A percentile compares a stretch with the other conserved stretches of the same genome.
These are phyloP conservation scores for Lodderomyces metapsilosis DNA, from an alignment of 1,139 yeast genomes.

Conservation along the genomic window DNA sequence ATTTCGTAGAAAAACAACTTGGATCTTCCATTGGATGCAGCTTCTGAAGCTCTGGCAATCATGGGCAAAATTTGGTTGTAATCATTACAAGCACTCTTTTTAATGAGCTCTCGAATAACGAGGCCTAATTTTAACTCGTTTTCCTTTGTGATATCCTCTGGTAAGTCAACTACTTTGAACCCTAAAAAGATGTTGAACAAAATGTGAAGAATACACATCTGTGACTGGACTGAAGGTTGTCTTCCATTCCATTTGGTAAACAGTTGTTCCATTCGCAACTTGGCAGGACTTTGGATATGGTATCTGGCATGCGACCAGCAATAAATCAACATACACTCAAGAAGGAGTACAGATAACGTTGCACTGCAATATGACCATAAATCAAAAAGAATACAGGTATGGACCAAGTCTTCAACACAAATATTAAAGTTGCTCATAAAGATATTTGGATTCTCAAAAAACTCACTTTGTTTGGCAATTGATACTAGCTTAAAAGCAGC, in stretches of 20 bases:
- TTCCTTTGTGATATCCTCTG: conserved; percentile 9
- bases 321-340: conserved; percentile 35
- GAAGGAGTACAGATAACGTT: conserved; percentile 17
- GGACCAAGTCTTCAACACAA: conserved; percentile 34
- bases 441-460: conserved; percentile 27
- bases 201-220: conserved; percentile 29
- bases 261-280: conserved; percentile 8
- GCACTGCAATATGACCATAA: conserved; percentile 17
- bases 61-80: conserved; percentile 29
- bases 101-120: conserved; percentile 23
- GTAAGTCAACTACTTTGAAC: background rate
- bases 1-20: conserved; percentile 28
- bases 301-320: conserved; percentile 39
- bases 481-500: conserved; percentile 16
- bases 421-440: conserved; percentile 33
- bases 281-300: conserved; percentile 8
- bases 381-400: conserved; percentile 26
- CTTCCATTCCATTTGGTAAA: conserved; percentile 23
- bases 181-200: conserved; percentile 36
- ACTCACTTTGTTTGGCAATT: conserved; percentile 14
- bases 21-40: conserved; percentile 10
- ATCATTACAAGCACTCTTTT: conserved; percentile 27
- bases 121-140: conserved; percentile 26
- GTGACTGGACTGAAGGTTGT: conserved; percentile 26
- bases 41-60: conserved; percentile 7